Conservation (phyloP, 202 grass and related monocot species). For the Brachypodium distachyon region DNA sequence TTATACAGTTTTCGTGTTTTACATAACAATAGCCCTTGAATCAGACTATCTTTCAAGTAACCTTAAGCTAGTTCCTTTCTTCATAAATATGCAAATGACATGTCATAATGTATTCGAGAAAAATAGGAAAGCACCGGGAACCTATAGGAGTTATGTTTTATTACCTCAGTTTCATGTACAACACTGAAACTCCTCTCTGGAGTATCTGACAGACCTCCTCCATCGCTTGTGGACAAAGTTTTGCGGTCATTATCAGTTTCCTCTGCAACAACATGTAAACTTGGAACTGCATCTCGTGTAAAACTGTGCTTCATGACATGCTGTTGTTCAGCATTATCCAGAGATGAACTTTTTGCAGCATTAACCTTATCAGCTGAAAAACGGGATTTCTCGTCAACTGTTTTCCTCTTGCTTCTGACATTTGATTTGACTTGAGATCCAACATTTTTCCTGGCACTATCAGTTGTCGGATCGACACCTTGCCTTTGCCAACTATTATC, state of each 20-base stretch:
- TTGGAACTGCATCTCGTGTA: slow-evolving; percentile 21
- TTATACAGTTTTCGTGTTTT: neutral
- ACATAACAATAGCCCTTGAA: neutral
- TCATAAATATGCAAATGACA: neutral
- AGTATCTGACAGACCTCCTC: slow-evolving; percentile 33
- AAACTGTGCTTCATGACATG: slow-evolving; percentile 34
- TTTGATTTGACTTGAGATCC: slow-evolving; percentile 27
- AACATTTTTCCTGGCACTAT: slow-evolving; percentile 42
- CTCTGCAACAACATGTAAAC: slow-evolving; percentile 54
- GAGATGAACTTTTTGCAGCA: slow-evolving; percentile 12
- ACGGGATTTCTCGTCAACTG: slow-evolving; percentile 30
- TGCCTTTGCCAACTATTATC: slow-evolving; percentile 43
- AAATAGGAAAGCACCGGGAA: neutral
- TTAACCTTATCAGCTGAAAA: slow-evolving; percentile 23
- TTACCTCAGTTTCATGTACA: slow-evolving; percentile 43
- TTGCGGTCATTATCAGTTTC: slow-evolving; percentile 66
- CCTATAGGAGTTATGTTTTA: slow-evolving; percentile 2
- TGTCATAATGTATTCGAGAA: neutral
- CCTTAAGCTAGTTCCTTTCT: neutral
- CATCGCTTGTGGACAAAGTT: slow-evolving; percentile 42
- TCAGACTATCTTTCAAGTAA: neutral
- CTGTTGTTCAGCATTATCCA: slow-evolving; percentile 26
- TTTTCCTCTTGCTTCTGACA: slow-evolving; percentile 48
- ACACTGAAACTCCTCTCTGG: slow-evolving; percentile 41
- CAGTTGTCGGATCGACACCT: slow-evolving; percentile 30